A percentile compares a stretch with the other conserved stretches of the same genome.
Evolutionary conservation across 345 rosid genomes (phyloP).

Genomic region (Clausena lansium): DNA sequence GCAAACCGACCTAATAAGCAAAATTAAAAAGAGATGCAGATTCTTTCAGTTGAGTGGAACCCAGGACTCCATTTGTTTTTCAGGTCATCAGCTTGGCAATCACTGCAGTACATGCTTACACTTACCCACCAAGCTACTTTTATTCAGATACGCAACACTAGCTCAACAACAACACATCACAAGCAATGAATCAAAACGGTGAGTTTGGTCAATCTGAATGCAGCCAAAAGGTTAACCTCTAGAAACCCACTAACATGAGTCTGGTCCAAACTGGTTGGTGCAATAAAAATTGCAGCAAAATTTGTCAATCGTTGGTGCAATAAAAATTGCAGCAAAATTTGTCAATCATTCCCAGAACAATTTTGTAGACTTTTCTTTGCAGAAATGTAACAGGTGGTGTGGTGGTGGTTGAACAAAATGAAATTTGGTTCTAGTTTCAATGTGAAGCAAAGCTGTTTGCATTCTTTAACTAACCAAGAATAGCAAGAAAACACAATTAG

Average conservation of each 20-base stretch:
- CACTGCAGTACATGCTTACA: not conserved
- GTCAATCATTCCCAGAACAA: slow-evolving; percentile 7
- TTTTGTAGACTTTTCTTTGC: not conserved
- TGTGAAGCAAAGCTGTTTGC: slow-evolving; percentile 29
- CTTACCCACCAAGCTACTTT: slow-evolving; percentile 2
- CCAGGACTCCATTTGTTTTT: not conserved
- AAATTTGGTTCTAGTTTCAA: slow-evolving; percentile 13
- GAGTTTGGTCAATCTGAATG: not conserved
- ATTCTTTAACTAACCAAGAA: slow-evolving; percentile 10
- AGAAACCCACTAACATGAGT: not conserved
- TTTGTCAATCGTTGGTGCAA: slow-evolving; percentile 16
- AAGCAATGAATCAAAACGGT: not conserved
- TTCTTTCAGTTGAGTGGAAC: not conserved
- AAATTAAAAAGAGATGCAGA: too few relatives aligned
- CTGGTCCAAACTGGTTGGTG: slow-evolving; percentile 18
- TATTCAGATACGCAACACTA: not conserved
- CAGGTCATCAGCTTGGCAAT: not conserved
- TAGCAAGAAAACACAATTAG: not conserved
- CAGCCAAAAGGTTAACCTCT: not conserved
- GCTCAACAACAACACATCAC: not conserved
- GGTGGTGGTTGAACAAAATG: not conserved
- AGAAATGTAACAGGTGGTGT: not conserved
- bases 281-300: slow-evolving; percentile 9
- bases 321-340: slow-evolving; percentile 7
- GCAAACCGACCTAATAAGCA: not conserved